Conservation (phyloP, 257 asterid genomes). For the Rehmannia glutinosa region DNA sequence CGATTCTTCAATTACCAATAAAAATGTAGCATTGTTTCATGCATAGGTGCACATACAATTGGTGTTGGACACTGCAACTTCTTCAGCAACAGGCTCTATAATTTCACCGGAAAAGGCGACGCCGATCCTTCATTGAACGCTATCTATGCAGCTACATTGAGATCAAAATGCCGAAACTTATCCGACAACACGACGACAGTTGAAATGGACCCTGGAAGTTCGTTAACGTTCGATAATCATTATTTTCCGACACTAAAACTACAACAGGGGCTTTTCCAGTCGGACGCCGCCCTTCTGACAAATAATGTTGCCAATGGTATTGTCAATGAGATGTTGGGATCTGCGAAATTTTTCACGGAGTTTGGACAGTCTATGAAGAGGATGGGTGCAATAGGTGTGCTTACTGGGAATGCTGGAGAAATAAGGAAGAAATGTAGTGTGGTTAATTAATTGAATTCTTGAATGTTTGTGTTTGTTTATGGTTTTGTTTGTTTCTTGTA, state of each 20-base stretch:
- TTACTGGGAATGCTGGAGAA: not conserved
- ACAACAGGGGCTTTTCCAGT: slow-evolving; percentile 9
- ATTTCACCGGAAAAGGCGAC: slow-evolving; percentile 41
- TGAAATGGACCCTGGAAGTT: slow-evolving; percentile 32
- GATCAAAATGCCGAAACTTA: slow-evolving; percentile 19
- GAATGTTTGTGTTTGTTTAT: not conserved
- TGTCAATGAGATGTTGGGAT: not conserved
- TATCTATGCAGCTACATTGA: slow-evolving; percentile 20
- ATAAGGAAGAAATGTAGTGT: slow-evolving; percentile 1
- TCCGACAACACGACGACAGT: slow-evolving; percentile 27
- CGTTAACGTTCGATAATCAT: slow-evolving; percentile 20
- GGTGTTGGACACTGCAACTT: slow-evolving; percentile 39
- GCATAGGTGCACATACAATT: slow-evolving; percentile 47
- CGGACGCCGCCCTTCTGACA: not conserved
- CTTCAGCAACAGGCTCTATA: slow-evolving; percentile 39
- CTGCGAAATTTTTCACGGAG: slow-evolving; percentile 1
- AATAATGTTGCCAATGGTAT: not conserved
- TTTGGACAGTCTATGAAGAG: slow-evolving; percentile 11
- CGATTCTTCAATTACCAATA: not conserved
- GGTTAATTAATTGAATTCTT: not conserved
- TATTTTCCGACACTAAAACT: slow-evolving; percentile 4
- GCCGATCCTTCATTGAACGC: slow-evolving; percentile 27
- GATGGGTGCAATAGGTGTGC: slow-evolving; percentile 7
- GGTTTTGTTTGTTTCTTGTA: not conserved
- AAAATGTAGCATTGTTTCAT: not conserved